Evolutionary conservation across 2,329 filamentous ascomycete species (phyloP).

Genomic region (Fusarium piperis): DNA sequence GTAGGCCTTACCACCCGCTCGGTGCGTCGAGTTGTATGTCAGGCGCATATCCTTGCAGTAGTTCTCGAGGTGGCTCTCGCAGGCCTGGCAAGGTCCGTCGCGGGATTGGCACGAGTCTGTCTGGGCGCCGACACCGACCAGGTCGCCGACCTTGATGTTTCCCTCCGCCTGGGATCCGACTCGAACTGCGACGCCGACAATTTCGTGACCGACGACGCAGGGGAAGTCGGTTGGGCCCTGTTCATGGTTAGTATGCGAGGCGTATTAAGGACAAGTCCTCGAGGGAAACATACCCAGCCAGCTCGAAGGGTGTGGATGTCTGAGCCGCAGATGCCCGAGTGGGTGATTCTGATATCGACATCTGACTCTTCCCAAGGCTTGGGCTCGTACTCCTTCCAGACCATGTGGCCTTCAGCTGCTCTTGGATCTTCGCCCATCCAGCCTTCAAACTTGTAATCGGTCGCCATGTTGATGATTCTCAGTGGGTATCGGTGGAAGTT

Average conservation of each 20-base stretch:
- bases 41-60: constrained; percentile 70
- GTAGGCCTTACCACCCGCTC: constrained; percentile 71
- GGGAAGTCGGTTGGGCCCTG: constrained; percentile 43
- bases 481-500: not conserved
- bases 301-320: constrained; percentile 68
- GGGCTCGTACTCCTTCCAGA: constrained; percentile 66
- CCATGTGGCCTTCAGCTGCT: constrained; percentile 61
- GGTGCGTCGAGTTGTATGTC: constrained; percentile 68
- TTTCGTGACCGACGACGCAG: constrained; percentile 72
- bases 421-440: constrained; percentile 58
- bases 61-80: constrained; percentile 73
- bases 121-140: constrained; percentile 76
- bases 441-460: constrained; percentile 59
- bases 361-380: constrained; percentile 74
- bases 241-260: not conserved
- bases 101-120: constrained; percentile 72
- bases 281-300: constrained; percentile 54
- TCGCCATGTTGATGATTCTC: not conserved
- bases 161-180: constrained; percentile 59
- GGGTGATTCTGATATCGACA: constrained; percentile 71
- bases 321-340: constrained; percentile 73
- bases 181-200: constrained; percentile 66
- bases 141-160: constrained; percentile 67
- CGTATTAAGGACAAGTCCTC: not conserved
- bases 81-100: constrained; percentile 53